Evolutionary conservation across 805 yeast genomes (phyloP).

Genomic region (Teunomyces panamensis): DNA sequence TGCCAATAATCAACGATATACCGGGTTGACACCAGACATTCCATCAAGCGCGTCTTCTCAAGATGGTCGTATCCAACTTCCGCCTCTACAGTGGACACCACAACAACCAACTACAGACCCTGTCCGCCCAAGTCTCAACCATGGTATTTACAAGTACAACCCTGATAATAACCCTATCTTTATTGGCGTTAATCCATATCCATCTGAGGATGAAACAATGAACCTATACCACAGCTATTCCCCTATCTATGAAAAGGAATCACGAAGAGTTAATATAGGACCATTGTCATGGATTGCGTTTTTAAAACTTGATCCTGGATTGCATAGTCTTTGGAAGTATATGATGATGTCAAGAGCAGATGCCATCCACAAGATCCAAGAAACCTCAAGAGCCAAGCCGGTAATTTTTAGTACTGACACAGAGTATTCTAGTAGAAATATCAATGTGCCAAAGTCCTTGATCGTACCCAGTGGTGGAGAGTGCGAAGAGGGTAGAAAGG

Average conservation of each 20-base stretch:
- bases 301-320: constrained; percentile 43
- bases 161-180: constrained; percentile 12
- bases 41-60: background rate
- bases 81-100: constrained; percentile 6
- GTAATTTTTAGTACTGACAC: background rate
- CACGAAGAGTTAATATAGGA: constrained; percentile 46
- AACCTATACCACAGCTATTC: constrained; percentile 42
- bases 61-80: constrained; percentile 4
- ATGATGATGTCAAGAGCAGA: constrained; percentile 5
- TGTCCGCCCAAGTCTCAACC: background rate
- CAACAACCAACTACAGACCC: background rate
- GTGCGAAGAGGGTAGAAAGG: background rate
- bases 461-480: background rate
- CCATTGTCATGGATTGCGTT: constrained; percentile 51
- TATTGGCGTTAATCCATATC: constrained; percentile 23
- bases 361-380: background rate
- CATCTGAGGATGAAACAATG: constrained; percentile 28
- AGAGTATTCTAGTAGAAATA: background rate
- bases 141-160: background rate
- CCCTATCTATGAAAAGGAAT: constrained; percentile 39
- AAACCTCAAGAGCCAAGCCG: constrained; percentile 1
- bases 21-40: background rate
- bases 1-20: background rate
- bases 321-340: constrained; percentile 6
- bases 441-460: background rate